A percentile compares a stretch with the other conserved stretches of the same genome.
Conservation (phyloP, 2,329 filamentous ascomycete genomes). For the Graphilbum sp. region DNA sequence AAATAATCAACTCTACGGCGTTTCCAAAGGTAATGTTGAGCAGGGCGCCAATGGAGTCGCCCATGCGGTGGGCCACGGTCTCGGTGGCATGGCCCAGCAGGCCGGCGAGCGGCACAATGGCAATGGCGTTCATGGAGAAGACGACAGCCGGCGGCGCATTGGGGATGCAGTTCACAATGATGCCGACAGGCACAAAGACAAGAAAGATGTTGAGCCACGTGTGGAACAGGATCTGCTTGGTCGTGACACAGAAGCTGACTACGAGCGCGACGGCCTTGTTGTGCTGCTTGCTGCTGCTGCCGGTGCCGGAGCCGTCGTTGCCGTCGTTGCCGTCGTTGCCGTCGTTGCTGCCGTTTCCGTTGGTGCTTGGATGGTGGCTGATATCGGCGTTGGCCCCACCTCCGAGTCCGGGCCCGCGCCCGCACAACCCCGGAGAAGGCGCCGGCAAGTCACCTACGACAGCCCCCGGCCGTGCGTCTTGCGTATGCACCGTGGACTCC, state of each 20-base stretch:
- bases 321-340: neutral
- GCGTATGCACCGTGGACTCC: slow-evolving; percentile 16
- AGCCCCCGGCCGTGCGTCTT: slow-evolving; percentile 39
- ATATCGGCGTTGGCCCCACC: too few species aligned
- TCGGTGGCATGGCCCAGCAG: slow-evolving; percentile 60
- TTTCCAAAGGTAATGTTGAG: slow-evolving; percentile 82
- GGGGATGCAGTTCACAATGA: slow-evolving; percentile 40
- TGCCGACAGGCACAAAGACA: slow-evolving; percentile 64
- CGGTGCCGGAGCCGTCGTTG: slow-evolving; percentile 5
- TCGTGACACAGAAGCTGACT: slow-evolving; percentile 27
- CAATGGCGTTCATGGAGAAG: slow-evolving; percentile 60
- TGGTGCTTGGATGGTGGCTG: too few species aligned
- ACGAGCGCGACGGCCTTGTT: slow-evolving; percentile 14
- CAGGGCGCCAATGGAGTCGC: slow-evolving; percentile 71
- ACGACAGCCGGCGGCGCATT: slow-evolving; percentile 42
- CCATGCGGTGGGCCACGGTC: slow-evolving; percentile 54
- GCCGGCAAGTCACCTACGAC: slow-evolving; percentile 33
- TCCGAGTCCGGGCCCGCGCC: neutral
- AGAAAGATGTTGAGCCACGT: slow-evolving; percentile 67
- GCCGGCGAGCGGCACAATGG: slow-evolving; percentile 59
- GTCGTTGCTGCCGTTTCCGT: too few species aligned
- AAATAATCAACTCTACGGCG: slow-evolving; percentile 64
- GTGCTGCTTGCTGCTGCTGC: too few species aligned
- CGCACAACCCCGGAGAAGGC: too few species aligned
- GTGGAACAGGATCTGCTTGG: slow-evolving; percentile 46